Evolutionary conservation across 1,139 yeast species (phyloP).

Genomic region (Suhomyces bribrorum): DNA sequence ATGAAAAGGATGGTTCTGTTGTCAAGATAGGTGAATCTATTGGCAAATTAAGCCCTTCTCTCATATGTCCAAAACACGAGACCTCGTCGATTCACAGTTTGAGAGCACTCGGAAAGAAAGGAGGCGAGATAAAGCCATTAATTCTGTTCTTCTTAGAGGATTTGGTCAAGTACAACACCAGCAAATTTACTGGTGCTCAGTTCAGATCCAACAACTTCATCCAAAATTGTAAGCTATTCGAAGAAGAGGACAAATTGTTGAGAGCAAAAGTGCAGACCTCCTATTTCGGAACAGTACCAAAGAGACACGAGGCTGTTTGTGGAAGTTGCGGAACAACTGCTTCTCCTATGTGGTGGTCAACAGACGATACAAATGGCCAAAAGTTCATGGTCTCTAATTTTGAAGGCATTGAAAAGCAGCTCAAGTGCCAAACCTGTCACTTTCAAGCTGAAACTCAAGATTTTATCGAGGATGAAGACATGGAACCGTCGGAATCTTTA

Average conservation of each 20-base stretch:
- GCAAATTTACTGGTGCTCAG: conserved; percentile 33
- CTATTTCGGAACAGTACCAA: conserved; percentile 9
- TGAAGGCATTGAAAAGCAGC: conserved; percentile 9
- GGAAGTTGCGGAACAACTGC: conserved; percentile 25
- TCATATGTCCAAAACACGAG: conserved; percentile 46
- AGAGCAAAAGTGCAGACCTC: conserved; percentile 15
- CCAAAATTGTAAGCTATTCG: conserved; percentile 20
- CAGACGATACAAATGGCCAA: conserved; percentile 3
- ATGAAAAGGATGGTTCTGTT: conserved; percentile 20
- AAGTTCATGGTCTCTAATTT: conserved; percentile 8
- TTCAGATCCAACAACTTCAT: conserved; percentile 34
- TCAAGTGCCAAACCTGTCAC: conserved; percentile 38
- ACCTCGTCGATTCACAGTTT: conserved; percentile 17
- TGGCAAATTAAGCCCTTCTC: conserved; percentile 47
- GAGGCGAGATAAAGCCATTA: conserved; percentile 33
- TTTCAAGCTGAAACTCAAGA: conserved; percentile 18
- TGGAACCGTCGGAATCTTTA: conserved; percentile 17
- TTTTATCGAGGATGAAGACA: conserved; percentile 7
- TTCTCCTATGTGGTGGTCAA: conserved; percentile 47
- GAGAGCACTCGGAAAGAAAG: conserved; percentile 39
- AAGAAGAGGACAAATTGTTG: conserved; percentile 14
- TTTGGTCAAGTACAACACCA: conserved; percentile 23
- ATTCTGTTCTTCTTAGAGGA: conserved; percentile 48
- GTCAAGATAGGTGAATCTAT: conserved; percentile 29
- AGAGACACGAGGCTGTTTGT: conserved; percentile 18